phyloP scores from a whole-genome alignment of 2,329 filamentous ascomycete genomes.

The Pestalotiopsis fici region DNA sequence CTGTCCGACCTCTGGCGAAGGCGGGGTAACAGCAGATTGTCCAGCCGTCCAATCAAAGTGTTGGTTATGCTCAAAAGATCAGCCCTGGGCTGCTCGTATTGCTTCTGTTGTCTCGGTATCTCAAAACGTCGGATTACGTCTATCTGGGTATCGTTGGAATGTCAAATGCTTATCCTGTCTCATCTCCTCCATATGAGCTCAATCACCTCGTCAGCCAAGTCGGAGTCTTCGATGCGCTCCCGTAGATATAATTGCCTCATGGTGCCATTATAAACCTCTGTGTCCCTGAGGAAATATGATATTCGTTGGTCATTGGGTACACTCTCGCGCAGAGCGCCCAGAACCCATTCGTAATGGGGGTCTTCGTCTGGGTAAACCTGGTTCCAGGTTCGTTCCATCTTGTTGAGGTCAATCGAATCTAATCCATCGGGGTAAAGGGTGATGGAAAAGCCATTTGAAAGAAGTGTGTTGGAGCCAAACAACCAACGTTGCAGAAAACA shows the following conservation, averaged over 20 bases:
- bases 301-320: not conserved
- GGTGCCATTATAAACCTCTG: not conserved
- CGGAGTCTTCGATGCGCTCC: slow-evolving; percentile 36
- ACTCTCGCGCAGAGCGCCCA: not conserved
- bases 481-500: slow-evolving; percentile 60
- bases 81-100: too few species aligned
- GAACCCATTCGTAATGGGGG: not conserved
- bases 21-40: not conserved
- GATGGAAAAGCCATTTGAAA: slow-evolving; percentile 62
- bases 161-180: not conserved
- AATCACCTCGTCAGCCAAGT: slow-evolving; percentile 47
- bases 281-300: not conserved
- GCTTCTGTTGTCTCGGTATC: not conserved
- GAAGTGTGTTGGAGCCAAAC: slow-evolving; percentile 43
- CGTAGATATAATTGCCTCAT: slow-evolving; percentile 58
- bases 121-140: not conserved
- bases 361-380: slow-evolving; percentile 22
- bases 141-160: not conserved
- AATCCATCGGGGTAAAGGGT: slow-evolving; percentile 45
- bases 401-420: slow-evolving; percentile 39
- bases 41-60: not conserved
- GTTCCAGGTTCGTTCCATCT: slow-evolving; percentile 58
- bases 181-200: slow-evolving; percentile 45
- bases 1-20: not conserved
- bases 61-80: not conserved